Conservation (phyloP, 1,284 basidiomycete species). For the Pterula multifida region DNA sequence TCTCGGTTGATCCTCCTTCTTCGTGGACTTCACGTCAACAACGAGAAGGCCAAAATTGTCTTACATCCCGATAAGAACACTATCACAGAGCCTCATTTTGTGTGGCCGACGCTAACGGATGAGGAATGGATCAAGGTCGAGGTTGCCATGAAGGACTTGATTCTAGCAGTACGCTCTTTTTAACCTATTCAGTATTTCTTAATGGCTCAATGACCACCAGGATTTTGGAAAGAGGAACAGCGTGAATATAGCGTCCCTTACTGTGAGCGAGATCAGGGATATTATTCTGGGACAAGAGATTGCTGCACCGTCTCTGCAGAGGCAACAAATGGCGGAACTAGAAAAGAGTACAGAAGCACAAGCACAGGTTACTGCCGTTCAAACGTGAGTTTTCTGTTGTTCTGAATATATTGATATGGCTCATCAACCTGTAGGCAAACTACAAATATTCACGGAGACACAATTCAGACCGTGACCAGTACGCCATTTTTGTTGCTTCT, state of each 20-base stretch:
- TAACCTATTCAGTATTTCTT: not conserved
- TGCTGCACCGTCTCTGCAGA: constrained; percentile 82
- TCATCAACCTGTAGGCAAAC: constrained; percentile 55
- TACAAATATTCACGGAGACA: constrained; percentile 95
- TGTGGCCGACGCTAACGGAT: constrained; percentile 92
- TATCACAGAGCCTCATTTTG: constrained; percentile 95
- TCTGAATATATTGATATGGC: constrained; percentile 6
- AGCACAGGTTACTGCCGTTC: constrained; percentile 90
- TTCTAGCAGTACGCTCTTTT: constrained; percentile 52
- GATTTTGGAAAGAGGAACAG: constrained; percentile 99
- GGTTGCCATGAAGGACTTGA: constrained; percentile 91
- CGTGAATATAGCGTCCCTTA: constrained; percentile 96
- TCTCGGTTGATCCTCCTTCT: constrained; percentile 93
- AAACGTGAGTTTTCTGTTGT: constrained; percentile 46
- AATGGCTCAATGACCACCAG: constrained; percentile 20
- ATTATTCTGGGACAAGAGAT: constrained; percentile 98
- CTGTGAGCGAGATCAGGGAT: constrained; percentile 91
- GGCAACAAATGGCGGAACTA: constrained; percentile 98
- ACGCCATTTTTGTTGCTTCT: constrained; percentile 17
- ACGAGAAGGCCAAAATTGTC: constrained; percentile 97
- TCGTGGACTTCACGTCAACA: constrained; percentile 96
- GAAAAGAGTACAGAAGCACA: constrained; percentile 95
- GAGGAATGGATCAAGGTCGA: constrained; percentile 99
- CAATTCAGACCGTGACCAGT: constrained; percentile 93
- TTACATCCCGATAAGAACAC: constrained; percentile 89